Percentiles rank a stretch among this genome's conserved stretches.
phyloP scores from a whole-genome alignment of 2,329 filamentous ascomycete genomes.

The Penicillium sp. region DNA sequence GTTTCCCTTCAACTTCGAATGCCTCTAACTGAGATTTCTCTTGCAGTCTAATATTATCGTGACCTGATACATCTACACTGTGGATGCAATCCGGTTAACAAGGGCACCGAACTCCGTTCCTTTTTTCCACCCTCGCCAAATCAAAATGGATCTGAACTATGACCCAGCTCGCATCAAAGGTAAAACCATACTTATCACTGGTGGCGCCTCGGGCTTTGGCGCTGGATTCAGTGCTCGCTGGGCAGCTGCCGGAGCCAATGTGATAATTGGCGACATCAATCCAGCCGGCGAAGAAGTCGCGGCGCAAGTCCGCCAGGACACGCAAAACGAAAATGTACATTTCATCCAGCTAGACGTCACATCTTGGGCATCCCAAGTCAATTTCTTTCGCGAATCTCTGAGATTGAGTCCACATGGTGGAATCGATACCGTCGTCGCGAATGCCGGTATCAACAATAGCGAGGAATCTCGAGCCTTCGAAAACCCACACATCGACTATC shows the following conservation, averaged over 20 bases:
- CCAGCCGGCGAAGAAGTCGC: slow-evolving; percentile 7
- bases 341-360: slow-evolving; percentile 10
- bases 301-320: slow-evolving; percentile 6
- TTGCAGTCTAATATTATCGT: neutral
- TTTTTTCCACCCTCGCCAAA: neutral
- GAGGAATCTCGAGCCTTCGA: slow-evolving; percentile 6
- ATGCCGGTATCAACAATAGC: slow-evolving; percentile 9
- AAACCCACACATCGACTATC: slow-evolving; percentile 5
- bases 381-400: slow-evolving; percentile 8
- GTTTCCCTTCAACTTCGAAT: neutral
- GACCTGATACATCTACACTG: neutral
- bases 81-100: neutral
- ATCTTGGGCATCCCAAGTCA: slow-evolving; percentile 10
- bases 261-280: slow-evolving; percentile 11
- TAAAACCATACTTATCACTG: slow-evolving; percentile 9
- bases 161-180: slow-evolving; percentile 1
- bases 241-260: slow-evolving; percentile 7
- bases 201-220: slow-evolving; percentile 8
- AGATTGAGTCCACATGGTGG: slow-evolving; percentile 8
- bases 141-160: slow-evolving; percentile 7
- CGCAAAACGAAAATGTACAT: slow-evolving; percentile 7
- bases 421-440: slow-evolving; percentile 11
- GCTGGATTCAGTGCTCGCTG: slow-evolving; percentile 6
- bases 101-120: neutral
- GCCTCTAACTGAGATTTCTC: neutral